phyloP scores from a whole-genome alignment of 352 stramenopile species.

The Phytophthora lateralis region DNA sequence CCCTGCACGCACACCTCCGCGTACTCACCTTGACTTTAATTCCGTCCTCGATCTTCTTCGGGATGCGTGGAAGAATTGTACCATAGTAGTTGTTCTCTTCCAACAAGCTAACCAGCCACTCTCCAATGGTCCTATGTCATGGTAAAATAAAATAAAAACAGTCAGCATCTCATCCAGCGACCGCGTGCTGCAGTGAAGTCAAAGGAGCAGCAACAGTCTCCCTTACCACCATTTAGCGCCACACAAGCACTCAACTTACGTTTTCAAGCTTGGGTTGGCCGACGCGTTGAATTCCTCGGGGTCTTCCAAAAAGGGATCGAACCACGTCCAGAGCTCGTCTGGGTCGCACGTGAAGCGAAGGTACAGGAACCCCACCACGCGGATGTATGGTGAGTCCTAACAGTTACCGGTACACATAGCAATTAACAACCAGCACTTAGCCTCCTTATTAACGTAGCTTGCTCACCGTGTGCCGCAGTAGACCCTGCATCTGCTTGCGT shows the following conservation, averaged over 20 bases:
- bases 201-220: slow-evolving; percentile 30
- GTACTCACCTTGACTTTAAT: slow-evolving; percentile 94
- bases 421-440: slow-evolving; percentile 25
- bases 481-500: slow-evolving; percentile 95
- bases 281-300: slow-evolving; percentile 92
- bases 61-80: slow-evolving; percentile 96
- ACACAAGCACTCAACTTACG: slow-evolving; percentile 44
- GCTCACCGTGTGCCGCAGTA: slow-evolving; percentile 90
- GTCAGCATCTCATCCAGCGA: slow-evolving; percentile 13
- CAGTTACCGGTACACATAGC: slow-evolving; percentile 2
- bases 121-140: slow-evolving; percentile 88
- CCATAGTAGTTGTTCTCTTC: slow-evolving; percentile 96
- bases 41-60: slow-evolving; percentile 94
- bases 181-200: slow-evolving; percentile 23
- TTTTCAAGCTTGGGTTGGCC: slow-evolving; percentile 80
- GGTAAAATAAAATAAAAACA: slow-evolving; percentile 4
- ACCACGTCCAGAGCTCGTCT: slow-evolving; percentile 94
- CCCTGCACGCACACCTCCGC: background rate
- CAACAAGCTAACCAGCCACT: slow-evolving; percentile 91
- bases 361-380: slow-evolving; percentile 97
- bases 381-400: slow-evolving; percentile 96
- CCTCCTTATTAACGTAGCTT: slow-evolving; percentile 1
- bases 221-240: slow-evolving; percentile 32
- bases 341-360: slow-evolving; percentile 96
- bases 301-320: slow-evolving; percentile 96